Base-by-base conservation (phyloP, 257 asterid species). In the Thymus quinquecostatus region DNA sequence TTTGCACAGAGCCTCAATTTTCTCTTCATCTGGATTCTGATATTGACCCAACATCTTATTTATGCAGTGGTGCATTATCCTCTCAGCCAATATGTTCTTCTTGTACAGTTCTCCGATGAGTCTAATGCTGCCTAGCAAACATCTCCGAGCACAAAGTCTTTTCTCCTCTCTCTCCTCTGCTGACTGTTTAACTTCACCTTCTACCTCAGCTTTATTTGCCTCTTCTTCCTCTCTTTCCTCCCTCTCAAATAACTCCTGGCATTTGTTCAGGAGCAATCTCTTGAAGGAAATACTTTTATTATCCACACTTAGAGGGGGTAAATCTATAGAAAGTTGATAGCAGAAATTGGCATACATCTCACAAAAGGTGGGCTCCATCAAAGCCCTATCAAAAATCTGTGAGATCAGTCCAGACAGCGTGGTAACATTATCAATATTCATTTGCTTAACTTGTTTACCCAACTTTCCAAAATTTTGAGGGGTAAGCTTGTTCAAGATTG, bases 321-420 rank as follows among this genome's bases (percentile, higher is more conserved):
- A 84, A 78, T 60, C 96, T 1, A 70, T 81, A 11, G 96, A 88
- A 61, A 92, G 96, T 72, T 81, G 89, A 76, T 51, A 73, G 70
- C 96, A 92, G 77, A 92, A 92, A 71, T 86, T 58, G 45, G 98
- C 96, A 70, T 92, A 92, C 98, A 89, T 92, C 87, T 92, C 96
- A 51, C 98, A 92, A 76, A 92, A 92, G 50, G 96, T 87, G 51
- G 98, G 98, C 74, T 92, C 96, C 96, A 73, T 89, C 72, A 92
- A 66, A 77, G 98, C 96, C 80, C 86, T 87, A 74, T 92, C 96
- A 75, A 92, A 92, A 71, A 92, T 92, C 84, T 92, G 98, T 28
- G 98, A 82, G 60, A 89, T 92, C 38, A 92, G 94, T 53, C 96
- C 94, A 30, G 79, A 74, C 44, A 92, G 82, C 6, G 98, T 88